Conservation (phyloP, 2,329 filamentous ascomycete species). For the Ophiosphaerella narmari region DNA sequence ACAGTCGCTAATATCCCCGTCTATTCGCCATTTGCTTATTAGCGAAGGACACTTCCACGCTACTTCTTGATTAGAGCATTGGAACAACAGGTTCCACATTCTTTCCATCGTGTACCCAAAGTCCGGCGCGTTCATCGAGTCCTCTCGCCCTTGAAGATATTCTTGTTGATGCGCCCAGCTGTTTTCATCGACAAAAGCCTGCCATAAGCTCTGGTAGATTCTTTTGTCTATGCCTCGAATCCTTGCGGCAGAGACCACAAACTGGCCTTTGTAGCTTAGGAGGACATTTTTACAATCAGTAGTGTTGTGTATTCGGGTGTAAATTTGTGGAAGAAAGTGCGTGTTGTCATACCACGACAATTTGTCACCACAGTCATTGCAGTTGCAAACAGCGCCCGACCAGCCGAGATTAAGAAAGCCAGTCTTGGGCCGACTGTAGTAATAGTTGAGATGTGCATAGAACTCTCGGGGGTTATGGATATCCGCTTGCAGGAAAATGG, state of each 20-base stretch:
- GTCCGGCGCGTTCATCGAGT: slow-evolving; percentile 30
- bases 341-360: slow-evolving; percentile 49
- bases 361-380: slow-evolving; percentile 48
- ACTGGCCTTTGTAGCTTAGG: slow-evolving; percentile 55
- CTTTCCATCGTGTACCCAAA: slow-evolving; percentile 39
- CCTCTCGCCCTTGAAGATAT: slow-evolving; percentile 25
- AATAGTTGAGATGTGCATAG: slow-evolving; percentile 48
- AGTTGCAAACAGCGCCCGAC: slow-evolving; percentile 45
- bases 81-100: slow-evolving; percentile 36
- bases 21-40: slow-evolving; percentile 29
- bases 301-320: slow-evolving; percentile 26
- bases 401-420: slow-evolving; percentile 54
- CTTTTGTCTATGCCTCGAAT: slow-evolving; percentile 45
- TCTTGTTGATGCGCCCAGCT: slow-evolving; percentile 35
- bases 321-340: slow-evolving; percentile 46
- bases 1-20: slow-evolving; percentile 31
- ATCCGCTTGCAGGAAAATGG: slow-evolving; percentile 55
- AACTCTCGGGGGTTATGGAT: slow-evolving; percentile 48
- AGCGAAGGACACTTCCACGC: slow-evolving; percentile 36
- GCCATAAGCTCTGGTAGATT: slow-evolving; percentile 42
- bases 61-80: slow-evolving; percentile 32
- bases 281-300: slow-evolving; percentile 40
- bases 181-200: slow-evolving; percentile 25
- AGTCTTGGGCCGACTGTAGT: slow-evolving; percentile 34
- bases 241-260: slow-evolving; percentile 51